A percentile compares a stretch with the other conserved stretches of the same genome.
Conservation (phyloP, 2,329 filamentous ascomycete species). For the Aureobasidium sp. region DNA sequence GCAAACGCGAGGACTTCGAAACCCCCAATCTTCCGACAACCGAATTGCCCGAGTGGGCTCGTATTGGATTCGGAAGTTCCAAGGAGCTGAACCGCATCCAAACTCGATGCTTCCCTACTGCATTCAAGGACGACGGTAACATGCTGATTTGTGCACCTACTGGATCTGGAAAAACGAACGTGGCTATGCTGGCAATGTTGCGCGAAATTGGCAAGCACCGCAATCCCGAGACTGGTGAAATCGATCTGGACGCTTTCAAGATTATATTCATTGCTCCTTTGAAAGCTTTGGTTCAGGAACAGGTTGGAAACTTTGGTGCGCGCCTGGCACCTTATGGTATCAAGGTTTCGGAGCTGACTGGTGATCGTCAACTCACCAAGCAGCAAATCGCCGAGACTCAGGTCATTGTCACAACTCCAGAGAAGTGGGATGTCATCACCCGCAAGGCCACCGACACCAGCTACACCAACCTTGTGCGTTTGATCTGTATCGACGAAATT, state of each 20-base stretch:
- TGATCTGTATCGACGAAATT: constrained; percentile 97
- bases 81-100: constrained; percentile 92
- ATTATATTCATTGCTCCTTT: constrained; percentile 96
- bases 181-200: constrained; percentile 93
- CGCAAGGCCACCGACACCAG: constrained; percentile 94
- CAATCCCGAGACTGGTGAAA: constrained; percentile 79
- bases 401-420: constrained; percentile 94
- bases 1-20: constrained; percentile 71
- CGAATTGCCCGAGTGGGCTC: constrained; percentile 88
- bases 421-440: constrained; percentile 99
- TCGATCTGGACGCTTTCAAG: constrained; percentile 94
- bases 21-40: constrained; percentile 67
- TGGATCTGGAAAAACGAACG: constrained; percentile 96
- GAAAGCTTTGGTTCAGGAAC: constrained; percentile 93
- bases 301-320: constrained; percentile 94
- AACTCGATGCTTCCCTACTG: constrained; percentile 82
- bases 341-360: constrained; percentile 87
- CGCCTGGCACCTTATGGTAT: constrained; percentile 86
- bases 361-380: constrained; percentile 95
- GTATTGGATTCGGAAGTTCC: constrained; percentile 72
- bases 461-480: constrained; percentile 91
- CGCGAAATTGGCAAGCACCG: constrained; percentile 95
- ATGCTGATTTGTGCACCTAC: constrained; percentile 97
- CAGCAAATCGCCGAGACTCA: constrained; percentile 97
- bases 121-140: constrained; percentile 90